Percentiles rank a stretch among this genome's conserved stretches.
These are phyloP conservation scores for Ceratocystis lukuohia DNA, from an alignment of 2,329 filamentous ascomycete genomes.

Conservation along the genomic window DNA sequence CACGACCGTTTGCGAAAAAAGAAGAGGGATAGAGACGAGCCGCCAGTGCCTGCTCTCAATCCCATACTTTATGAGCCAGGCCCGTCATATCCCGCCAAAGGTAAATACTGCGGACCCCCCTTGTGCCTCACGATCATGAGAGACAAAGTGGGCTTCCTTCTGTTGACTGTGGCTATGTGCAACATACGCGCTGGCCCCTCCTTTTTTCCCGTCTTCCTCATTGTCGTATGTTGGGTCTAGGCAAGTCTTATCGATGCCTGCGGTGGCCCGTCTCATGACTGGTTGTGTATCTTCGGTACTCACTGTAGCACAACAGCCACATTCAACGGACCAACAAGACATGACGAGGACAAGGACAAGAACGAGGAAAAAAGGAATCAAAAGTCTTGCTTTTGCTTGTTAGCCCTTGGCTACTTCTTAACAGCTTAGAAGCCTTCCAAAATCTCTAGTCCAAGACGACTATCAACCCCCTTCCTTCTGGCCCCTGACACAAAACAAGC, in stretches of 20 bases:
- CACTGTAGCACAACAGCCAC: not conserved
- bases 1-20: constrained; percentile 12
- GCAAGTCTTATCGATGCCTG: not conserved
- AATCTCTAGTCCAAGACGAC: not conserved
- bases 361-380: not conserved
- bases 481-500: constrained; percentile 4
- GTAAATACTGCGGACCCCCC: constrained; percentile 1
- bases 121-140: not conserved
- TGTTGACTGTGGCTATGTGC: not conserved
- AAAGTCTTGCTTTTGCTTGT: not conserved
- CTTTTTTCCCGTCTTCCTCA: not conserved
- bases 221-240: not conserved
- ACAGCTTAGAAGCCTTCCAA: not conserved
- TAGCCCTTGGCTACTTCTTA: not conserved
- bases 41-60: constrained; percentile 6
- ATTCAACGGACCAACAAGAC: not conserved
- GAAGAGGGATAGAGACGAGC: constrained; percentile 8
- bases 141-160: too few relatives aligned
- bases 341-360: not conserved
- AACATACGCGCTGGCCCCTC: not conserved
- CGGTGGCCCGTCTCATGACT: not conserved
- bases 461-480: not conserved
- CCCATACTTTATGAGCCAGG: constrained; percentile 15
- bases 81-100: constrained; percentile 11
- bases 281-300: not conserved